Evolutionary conservation across 2,329 filamentous ascomycete species (phyloP).

Genomic region (Penicillium sp.): DNA sequence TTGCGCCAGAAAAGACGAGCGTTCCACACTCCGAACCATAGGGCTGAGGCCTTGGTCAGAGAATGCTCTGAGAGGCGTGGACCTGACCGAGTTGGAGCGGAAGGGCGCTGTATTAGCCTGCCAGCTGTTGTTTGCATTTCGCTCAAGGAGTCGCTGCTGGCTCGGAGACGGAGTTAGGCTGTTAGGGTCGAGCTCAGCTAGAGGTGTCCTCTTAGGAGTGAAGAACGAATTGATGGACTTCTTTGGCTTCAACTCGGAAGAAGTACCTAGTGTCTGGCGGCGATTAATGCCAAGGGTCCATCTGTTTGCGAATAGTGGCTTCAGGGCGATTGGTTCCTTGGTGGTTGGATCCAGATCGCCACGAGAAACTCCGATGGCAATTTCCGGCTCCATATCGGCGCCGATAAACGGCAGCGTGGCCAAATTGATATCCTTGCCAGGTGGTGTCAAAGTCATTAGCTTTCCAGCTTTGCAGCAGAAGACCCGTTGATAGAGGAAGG

Average conservation of each 20-base stretch:
- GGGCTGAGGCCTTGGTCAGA: slow-evolving; percentile 41
- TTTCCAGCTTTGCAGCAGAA: slow-evolving; percentile 73
- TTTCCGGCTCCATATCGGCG: slow-evolving; percentile 61
- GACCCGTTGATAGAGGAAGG: slow-evolving; percentile 91
- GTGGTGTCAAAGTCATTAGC: slow-evolving; percentile 71
- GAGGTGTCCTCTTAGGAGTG: slow-evolving; percentile 59
- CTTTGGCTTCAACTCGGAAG: slow-evolving; percentile 55
- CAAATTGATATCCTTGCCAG: slow-evolving; percentile 60
- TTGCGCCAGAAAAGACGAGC: slow-evolving; percentile 39
- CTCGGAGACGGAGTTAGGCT: slow-evolving; percentile 64
- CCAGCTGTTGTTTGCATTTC: slow-evolving; percentile 55
- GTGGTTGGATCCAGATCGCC: slow-evolving; percentile 90
- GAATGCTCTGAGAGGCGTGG: slow-evolving; percentile 34
- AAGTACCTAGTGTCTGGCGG: slow-evolving; percentile 42
- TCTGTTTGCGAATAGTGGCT: slow-evolving; percentile 31
- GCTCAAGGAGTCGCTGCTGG: slow-evolving; percentile 57
- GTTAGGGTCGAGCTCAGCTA: slow-evolving; percentile 67
- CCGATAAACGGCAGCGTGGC: slow-evolving; percentile 81
- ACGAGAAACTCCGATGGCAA: slow-evolving; percentile 70
- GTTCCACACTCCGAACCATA: slow-evolving; percentile 39
- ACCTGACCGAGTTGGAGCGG: slow-evolving; percentile 33
- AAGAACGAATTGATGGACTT: slow-evolving; percentile 65
- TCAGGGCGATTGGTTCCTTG: slow-evolving; percentile 60
- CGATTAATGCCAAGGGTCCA: slow-evolving; percentile 33
- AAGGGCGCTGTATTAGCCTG: slow-evolving; percentile 48